phyloP scores from a whole-genome alignment of 2,329 filamentous ascomycete species.

The Cercospora janseana region DNA sequence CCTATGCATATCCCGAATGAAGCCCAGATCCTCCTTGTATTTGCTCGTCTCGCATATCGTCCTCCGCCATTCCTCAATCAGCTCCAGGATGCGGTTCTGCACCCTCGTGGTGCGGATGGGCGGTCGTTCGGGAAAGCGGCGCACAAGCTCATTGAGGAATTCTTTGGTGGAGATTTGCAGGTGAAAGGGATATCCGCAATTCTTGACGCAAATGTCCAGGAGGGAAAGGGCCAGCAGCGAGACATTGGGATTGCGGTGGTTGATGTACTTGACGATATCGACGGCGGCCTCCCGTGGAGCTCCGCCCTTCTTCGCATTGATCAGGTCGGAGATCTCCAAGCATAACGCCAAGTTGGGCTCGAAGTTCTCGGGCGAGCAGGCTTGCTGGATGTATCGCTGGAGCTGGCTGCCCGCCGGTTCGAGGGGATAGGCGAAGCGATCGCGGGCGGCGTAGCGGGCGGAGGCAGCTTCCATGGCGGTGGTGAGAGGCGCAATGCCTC shows the following conservation, averaged over 20 bases:
- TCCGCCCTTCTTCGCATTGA: constrained; percentile 96
- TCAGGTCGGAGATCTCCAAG: constrained; percentile 91
- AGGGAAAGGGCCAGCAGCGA: constrained; percentile 82
- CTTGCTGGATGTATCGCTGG: constrained; percentile 92
- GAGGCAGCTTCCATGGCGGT: constrained; percentile 80
- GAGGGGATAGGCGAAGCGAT: constrained; percentile 83
- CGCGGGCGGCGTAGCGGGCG: constrained; percentile 89
- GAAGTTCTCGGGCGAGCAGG: constrained; percentile 95
- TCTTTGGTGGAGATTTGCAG: constrained; percentile 98
- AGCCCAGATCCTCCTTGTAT: constrained; percentile 95
- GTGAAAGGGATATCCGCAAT: constrained; percentile 98
- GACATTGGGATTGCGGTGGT: constrained; percentile 95
- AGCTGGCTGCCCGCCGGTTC: constrained; percentile 79
- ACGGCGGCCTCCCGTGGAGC: constrained; percentile 92
- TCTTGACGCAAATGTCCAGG: constrained; percentile 98
- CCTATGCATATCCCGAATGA: constrained; percentile 96
- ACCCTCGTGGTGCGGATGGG: constrained; percentile 82
- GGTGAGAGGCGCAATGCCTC: constrained; percentile 11
- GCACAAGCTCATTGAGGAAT: constrained; percentile 95
- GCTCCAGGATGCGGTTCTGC: constrained; percentile 87
- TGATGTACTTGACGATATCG: constrained; percentile 89
- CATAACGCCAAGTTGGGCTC: constrained; percentile 96
- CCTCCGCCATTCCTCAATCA: constrained; percentile 96
- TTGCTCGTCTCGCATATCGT: constrained; percentile 98
- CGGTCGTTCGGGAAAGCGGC: constrained; percentile 90